Conservation (phyloP, 2,329 filamentous ascomycete species). For the Leptographium radiaticola region DNA sequence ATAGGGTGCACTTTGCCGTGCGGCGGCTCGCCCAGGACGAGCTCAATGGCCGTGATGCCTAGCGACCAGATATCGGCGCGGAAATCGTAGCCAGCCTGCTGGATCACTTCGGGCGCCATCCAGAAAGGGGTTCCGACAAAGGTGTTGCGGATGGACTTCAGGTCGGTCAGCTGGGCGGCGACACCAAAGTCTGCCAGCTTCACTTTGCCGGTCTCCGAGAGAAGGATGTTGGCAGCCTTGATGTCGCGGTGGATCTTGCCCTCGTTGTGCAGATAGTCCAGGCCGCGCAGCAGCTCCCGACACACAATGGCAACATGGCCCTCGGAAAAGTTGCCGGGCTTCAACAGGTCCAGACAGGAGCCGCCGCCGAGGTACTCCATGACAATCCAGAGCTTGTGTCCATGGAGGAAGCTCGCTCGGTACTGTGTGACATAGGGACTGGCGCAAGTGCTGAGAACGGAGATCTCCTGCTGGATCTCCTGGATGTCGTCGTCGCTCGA, state of each 20-base stretch:
- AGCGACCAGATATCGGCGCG: conserved; percentile 91
- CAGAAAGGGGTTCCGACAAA: conserved; percentile 96
- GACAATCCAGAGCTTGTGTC: conserved; percentile 96
- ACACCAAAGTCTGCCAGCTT: conserved; percentile 97
- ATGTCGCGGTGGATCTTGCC: conserved; percentile 96
- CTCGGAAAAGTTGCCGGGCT: conserved; percentile 81
- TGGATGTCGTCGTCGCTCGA: conserved; percentile 97
- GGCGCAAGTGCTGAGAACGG: conserved; percentile 85
- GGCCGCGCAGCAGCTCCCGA: conserved; percentile 74
- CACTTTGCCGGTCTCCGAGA: conserved; percentile 82
- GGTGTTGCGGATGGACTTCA: conserved; percentile 93
- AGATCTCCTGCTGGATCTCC: conserved; percentile 96
- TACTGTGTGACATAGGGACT: conserved; percentile 93
- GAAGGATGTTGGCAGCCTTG: conserved; percentile 89
- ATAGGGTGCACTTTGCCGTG: conserved; percentile 78
- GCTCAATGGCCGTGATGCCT: conserved; percentile 82
- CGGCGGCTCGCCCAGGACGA: conserved; percentile 81
- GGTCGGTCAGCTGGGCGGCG: conserved; percentile 89
- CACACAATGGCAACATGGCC: conserved; percentile 88
- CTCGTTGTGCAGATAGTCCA: conserved; percentile 87
- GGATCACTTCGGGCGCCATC: conserved; percentile 94
- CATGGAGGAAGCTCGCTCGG: conserved; percentile 89
- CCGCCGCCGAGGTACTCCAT: conserved; percentile 97
- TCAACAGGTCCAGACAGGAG: conserved; percentile 86
- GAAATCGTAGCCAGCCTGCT: conserved; percentile 71